Evolutionary conservation across 371 early-diverging fungal species (phyloP).

Genomic region (Funneliformis caledonium): DNA sequence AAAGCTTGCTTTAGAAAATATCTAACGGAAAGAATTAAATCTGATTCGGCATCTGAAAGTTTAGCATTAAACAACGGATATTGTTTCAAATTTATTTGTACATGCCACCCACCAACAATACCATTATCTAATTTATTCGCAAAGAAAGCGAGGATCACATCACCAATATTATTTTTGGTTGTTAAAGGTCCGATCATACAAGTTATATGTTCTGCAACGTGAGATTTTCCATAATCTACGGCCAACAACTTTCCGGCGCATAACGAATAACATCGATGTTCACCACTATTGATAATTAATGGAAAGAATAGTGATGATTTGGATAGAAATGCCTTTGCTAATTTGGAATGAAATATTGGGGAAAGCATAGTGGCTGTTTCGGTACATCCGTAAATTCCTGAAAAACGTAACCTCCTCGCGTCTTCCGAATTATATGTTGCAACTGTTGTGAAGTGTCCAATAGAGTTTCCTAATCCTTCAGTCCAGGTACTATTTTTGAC

Average conservation of each 20-base stretch:
- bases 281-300: conserved; percentile 8
- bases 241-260: conserved; percentile 26
- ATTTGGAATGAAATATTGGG: conserved; percentile 12
- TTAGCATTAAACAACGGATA: conserved; percentile 16
- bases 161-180: conserved; percentile 5
- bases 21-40: conserved; percentile 20
- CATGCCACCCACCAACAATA: background rate
- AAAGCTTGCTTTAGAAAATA: conserved; percentile 25
- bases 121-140: conserved; percentile 21
- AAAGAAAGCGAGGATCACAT: conserved; percentile 27
- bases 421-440: conserved; percentile 5
- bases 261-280: conserved; percentile 5
- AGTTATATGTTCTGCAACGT: conserved; percentile 34
- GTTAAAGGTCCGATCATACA: conserved; percentile 28
- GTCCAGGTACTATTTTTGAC: conserved; percentile 25
- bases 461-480: background rate
- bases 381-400: conserved; percentile 9
- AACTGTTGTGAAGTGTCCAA: background rate
- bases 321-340: background rate
- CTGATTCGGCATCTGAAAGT: background rate
- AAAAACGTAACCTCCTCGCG: conserved; percentile 16
- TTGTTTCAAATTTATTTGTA: conserved; percentile 7
- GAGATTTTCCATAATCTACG: conserved; percentile 11
- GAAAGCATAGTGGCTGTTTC: conserved; percentile 10
- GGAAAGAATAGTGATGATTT: conserved; percentile 30